Percentiles rank a stretch among this genome's conserved stretches.
phyloP scores from a whole-genome alignment of 768 basidiomycete species.

The Pleurotus citrinopileatus region DNA sequence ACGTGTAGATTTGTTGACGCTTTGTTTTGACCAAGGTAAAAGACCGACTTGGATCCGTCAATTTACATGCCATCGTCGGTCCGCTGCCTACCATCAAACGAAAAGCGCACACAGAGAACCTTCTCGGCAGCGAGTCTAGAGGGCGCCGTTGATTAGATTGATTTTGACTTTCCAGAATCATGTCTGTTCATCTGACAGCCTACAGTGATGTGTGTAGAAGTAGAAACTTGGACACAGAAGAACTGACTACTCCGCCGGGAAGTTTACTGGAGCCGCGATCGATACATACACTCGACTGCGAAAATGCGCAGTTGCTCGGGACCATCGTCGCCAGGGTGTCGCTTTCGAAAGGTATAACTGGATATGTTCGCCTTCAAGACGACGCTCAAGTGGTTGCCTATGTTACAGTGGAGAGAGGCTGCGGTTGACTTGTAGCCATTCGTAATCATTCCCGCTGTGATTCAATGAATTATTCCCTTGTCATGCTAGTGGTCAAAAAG shows the following conservation, averaged over 20 bases:
- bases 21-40: neutral
- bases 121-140: too few species aligned
- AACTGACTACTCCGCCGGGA: too few species aligned
- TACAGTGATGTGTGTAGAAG: too few species aligned
- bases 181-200: too few species aligned
- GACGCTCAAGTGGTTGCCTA: conserved; percentile 1
- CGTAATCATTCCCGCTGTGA: conserved; percentile 4
- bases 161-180: too few species aligned
- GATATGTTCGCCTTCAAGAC: neutral
- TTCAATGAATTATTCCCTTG: neutral
- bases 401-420: neutral
- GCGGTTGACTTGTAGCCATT: neutral
- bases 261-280: too few species aligned
- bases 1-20: neutral
- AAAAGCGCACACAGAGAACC: too few species aligned
- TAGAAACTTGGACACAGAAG: too few species aligned
- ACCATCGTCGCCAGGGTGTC: neutral
- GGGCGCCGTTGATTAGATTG: too few species aligned
- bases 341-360: too few species aligned
- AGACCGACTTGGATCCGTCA: neutral
- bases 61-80: too few species aligned
- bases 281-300: neutral
- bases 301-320: neutral
- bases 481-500: conserved; percentile 3
- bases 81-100: too few species aligned